Base-by-base conservation (phyloP, 2,329 filamentous ascomycete genomes). In the Aspergillus felis region DNA sequence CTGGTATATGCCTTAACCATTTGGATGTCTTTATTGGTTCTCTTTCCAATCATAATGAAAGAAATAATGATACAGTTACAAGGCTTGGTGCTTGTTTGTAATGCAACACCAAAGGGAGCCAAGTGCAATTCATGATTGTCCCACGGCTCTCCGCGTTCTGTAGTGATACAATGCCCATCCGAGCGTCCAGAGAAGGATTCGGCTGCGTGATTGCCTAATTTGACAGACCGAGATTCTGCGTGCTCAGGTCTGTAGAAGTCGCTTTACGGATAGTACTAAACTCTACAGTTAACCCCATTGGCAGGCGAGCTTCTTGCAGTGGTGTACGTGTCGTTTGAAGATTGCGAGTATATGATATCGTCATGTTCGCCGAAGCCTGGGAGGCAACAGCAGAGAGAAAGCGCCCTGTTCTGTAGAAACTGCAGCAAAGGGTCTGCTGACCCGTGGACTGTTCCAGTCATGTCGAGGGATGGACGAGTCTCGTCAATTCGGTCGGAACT, bases 301-400 rank as follows among this genome's bases (percentile, higher is more conserved):
- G 35, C 54, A 41, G 48, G 4, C 24, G 48, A 55, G 49, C 54
- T 56, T 12, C 51, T 50, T 5, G 61, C 61, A 25, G 61, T 64
- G 9, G 46, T 38, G 50, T 62, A 64, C 6, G 61, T 64, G 3
- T 64, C 61, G 42, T 58, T 53, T 12, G 57, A 62, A 14, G 53
- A 20, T 9, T 57, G 61, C 10, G 58, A 57, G 41, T 57, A 53
- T 14, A 57, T 24, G 29, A 12, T 20, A 12, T 51, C 38, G n/a
- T 57, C 50, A 12, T 48, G 51, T 28, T 56, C 56, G 22, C 53
- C 17, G 9, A 38, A 22, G 25, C 10, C 27, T 22, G 50, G 48
- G 25, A 51, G 46, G 47, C 57, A 59, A 25, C 60, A 63, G 35
- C 38, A 49, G 20, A 58, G 51, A 42, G 42, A 57, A 32, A 27